Evolutionary conservation across 805 yeast genomes (phyloP), one percentile per base, ranked within the genome.

Genomic region (Kazachstania kunashirensis): DNA sequence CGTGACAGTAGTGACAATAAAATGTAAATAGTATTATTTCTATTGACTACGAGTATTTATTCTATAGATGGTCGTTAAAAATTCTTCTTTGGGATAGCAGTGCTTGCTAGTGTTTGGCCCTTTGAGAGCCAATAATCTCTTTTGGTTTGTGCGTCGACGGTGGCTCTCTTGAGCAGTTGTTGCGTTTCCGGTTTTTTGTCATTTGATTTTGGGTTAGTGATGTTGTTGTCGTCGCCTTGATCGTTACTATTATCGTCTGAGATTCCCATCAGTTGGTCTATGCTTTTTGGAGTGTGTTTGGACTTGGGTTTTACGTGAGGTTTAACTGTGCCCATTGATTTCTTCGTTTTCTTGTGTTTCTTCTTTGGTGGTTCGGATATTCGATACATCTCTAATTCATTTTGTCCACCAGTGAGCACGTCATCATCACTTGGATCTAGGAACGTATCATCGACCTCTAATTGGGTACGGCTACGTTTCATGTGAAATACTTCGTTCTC

Each of bases 121-220:
- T 57, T 57, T 20, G 57, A 53, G 21, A 55, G 41, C 62, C 62
- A 57, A 40, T 56, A 57, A 29, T 56, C 57, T 20, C 62, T 39
- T 37, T 49, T 47, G 1, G 62, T 56, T 33, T 53, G 60, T 1
- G 60, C 56, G 36, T 56, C 57, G 3, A 56, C 61, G 1, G 54
- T 48, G 7, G 34, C 27, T 29, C 40, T 49, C 23, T 44, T 42
- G 17, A 51, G 26, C 6, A 36, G 7, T 24, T 10, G 10, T 6
- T 16, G 6, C 14, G 17, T 18, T 19, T 14, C 29, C 18, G 16
- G 6, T 5, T 9, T 19, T 13, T 17, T 23, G n/a, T 2, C 2
- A 9, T 8, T 33, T n/a, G 12, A 5, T 15, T 15, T 36, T 9
- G 35, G 4, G 5, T 10, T 19, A 14, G 17, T 30, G 17, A 13